Base-by-base conservation (phyloP, 1,284 basidiomycete genomes). In the Puccinia horiana region DNA sequence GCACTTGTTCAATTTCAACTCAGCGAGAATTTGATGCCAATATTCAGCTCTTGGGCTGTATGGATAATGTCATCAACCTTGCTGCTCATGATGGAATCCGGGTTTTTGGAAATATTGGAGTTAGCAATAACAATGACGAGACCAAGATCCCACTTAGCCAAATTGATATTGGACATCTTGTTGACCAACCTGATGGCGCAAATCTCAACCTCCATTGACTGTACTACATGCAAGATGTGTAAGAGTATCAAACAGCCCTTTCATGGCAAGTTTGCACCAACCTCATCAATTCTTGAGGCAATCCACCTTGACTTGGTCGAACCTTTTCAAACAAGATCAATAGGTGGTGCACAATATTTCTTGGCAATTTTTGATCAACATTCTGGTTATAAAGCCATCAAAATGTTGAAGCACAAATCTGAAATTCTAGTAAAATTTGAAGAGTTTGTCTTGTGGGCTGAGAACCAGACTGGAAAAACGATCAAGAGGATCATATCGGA, bases 31-130 rank as follows among this genome's bases (percentile, higher is more conserved):
- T 76, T 61, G 3, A 44, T 44, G 16, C 35, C 16, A 4, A 37
- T 2, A 44, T 40, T 5, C 32, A 32, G 29, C 29, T 58, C 4
- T 32, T 54, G 12, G 74, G 74, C 35, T 76, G 49, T 61, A 58
- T 76, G 37, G 74, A 49, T 14, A 49, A 76, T 40, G 35, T 76
- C 2, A 58, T 76, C 74, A 76, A 76, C 32, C 54, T 76, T 54
- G 74, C 74, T 37, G 74, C 74, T 9, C 47, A 76, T 26, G 52
- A 54, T 42, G 74, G 49, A 5, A 26, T 76, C 26, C n/a, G 18
- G 26, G 32, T 76, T 8, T 76, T 76, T 58, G 42, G 42, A 8
- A 16, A 44, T 8, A 16, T 8, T 44, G 35, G 35, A 11, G 18
- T 47, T 9, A 12, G 9, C 29, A 49, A 32, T 9, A 37, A 23